phyloP scores from a whole-genome alignment of 768 basidiomycete genomes.

The Hygrophoropsis aurantiaca region DNA sequence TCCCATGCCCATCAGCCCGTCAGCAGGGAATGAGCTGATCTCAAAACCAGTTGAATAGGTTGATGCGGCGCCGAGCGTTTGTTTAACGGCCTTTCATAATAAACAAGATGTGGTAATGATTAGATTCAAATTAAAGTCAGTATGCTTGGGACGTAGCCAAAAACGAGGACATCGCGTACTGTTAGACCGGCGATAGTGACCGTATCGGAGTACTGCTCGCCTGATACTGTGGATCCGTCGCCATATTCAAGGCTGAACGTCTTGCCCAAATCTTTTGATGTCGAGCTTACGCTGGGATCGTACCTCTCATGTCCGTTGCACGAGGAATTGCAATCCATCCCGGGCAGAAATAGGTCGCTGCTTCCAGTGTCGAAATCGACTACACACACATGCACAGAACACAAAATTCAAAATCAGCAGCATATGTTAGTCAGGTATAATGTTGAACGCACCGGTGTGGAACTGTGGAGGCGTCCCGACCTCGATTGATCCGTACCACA shows the following conservation, averaged over 20 bases:
- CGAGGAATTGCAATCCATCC: slow-evolving; percentile 9
- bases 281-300: slow-evolving; percentile 13
- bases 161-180: background rate
- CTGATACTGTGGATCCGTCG: background rate
- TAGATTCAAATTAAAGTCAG: background rate
- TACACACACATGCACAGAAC: background rate
- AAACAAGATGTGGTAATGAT: background rate
- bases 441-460: background rate
- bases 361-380: slow-evolving; percentile 23
- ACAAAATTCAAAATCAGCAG: background rate
- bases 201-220: background rate
- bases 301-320: slow-evolving; percentile 29
- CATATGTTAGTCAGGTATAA: background rate
- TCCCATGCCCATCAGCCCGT: slow-evolving; percentile 34
- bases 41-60: background rate
- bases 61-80: background rate
- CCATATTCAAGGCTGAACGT: background rate
- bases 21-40: background rate
- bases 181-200: background rate
- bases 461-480: background rate
- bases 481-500: background rate
- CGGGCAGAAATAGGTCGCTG: slow-evolving; percentile 20
- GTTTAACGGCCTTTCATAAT: background rate
- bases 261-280: background rate
- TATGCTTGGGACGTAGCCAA: background rate